Percentiles rank a stretch among this genome's conserved stretches.
These are phyloP conservation scores for Alternaria triticina DNA, from an alignment of 2,329 filamentous ascomycete species.

Conservation along the genomic window DNA sequence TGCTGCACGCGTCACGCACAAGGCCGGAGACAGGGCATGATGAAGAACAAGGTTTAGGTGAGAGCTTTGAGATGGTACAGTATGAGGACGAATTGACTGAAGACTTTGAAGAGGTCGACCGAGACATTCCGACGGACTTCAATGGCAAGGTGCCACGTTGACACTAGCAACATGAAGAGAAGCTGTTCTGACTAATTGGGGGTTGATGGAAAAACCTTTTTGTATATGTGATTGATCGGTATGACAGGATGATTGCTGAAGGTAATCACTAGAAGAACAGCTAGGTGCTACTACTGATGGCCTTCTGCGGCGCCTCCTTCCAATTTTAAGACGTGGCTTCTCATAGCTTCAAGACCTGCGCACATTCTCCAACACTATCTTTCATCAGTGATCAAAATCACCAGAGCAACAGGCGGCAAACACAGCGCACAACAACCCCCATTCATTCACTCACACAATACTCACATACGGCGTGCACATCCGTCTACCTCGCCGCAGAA, in stretches of 20 bases:
- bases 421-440: not conserved
- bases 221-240: not conserved
- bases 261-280: not conserved
- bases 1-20: too few species aligned
- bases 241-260: not conserved
- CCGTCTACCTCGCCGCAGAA: not conserved
- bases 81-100: not conserved
- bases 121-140: not conserved
- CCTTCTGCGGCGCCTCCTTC: not conserved
- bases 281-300: not conserved
- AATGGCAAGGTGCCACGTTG: not conserved
- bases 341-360: not conserved
- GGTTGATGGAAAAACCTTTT: not conserved
- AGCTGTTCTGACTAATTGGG: not conserved
- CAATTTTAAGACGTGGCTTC: not conserved
- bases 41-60: not conserved
- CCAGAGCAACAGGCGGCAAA: not conserved
- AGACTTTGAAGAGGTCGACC: not conserved
- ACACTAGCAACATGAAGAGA: not conserved
- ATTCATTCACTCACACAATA: not conserved
- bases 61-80: not conserved
- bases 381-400: not conserved
- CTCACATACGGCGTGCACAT: not conserved
- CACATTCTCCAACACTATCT: not conserved
- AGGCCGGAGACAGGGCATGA: accelerated